phyloP scores from a whole-genome alignment of 2,329 filamentous ascomycete genomes.

The Fusarium secorum region DNA sequence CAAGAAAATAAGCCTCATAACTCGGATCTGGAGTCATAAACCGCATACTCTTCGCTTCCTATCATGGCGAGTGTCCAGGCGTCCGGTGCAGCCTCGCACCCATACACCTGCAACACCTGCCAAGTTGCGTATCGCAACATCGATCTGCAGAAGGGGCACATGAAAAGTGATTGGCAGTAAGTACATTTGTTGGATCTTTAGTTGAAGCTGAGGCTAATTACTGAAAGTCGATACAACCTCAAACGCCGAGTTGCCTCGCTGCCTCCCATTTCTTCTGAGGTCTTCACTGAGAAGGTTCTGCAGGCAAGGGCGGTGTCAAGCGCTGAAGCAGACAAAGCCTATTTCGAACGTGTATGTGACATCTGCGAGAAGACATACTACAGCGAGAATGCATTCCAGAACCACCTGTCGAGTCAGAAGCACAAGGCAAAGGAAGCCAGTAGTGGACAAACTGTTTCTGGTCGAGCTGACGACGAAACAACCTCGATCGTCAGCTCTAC shows the following conservation, averaged over 20 bases:
- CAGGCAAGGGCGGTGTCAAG: slow-evolving; percentile 86
- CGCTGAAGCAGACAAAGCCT: slow-evolving; percentile 85
- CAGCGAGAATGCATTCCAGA: slow-evolving; percentile 94
- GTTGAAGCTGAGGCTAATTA: slow-evolving; percentile 1
- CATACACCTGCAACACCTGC: slow-evolving; percentile 98
- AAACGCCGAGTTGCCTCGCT: slow-evolving; percentile 92
- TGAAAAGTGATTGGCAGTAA: slow-evolving; percentile 99
- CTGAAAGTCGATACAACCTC: slow-evolving; percentile 84
- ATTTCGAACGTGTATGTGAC: slow-evolving; percentile 84
- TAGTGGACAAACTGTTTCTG: slow-evolving; percentile 42
- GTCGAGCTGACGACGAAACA: slow-evolving; percentile 68
- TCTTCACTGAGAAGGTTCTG: slow-evolving; percentile 95
- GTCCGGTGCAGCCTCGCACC: slow-evolving; percentile 66
- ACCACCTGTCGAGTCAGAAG: slow-evolving; percentile 90
- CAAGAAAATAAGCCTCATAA: not conserved
- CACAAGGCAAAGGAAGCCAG: slow-evolving; percentile 71
- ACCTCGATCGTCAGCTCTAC: slow-evolving; percentile 89
- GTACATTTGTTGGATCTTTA: slow-evolving; percentile 48
- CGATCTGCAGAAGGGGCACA: slow-evolving; percentile 91
- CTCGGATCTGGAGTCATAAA: not conserved
- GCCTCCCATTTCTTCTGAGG: slow-evolving; percentile 88
- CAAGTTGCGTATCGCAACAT: slow-evolving; percentile 95
- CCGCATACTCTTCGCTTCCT: not conserved
- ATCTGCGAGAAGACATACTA: slow-evolving; percentile 92
- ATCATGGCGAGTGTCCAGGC: slow-evolving; percentile 57